phyloP scores from a whole-genome alignment of 352 stramenopile genomes.

The Bremia lactucae region DNA sequence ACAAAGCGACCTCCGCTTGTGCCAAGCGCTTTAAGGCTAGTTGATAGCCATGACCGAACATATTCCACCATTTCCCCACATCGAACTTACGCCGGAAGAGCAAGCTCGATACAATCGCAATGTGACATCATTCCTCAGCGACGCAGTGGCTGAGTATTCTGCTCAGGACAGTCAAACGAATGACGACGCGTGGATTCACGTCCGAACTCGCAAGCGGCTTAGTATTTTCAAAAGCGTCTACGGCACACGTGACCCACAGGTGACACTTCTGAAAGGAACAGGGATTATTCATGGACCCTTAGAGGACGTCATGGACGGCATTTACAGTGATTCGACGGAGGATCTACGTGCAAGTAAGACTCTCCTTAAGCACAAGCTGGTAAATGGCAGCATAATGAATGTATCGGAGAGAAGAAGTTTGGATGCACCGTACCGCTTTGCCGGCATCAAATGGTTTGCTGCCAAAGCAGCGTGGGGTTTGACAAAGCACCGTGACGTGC shows the following conservation, averaged over 20 bases:
- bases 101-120: constrained; percentile 26
- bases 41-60: constrained; percentile 17
- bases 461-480: constrained; percentile 29
- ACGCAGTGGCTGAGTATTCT: constrained; percentile 30
- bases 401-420: constrained; percentile 20
- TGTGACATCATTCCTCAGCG: constrained; percentile 27
- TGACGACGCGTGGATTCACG: constrained; percentile 31
- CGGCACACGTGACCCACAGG: constrained; percentile 25
- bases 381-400: constrained; percentile 36
- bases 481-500: constrained; percentile 28
- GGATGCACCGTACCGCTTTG: constrained; percentile 30
- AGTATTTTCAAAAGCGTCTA: constrained; percentile 41
- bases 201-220: constrained; percentile 25
- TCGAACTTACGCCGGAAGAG: constrained; percentile 27
- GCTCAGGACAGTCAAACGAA: constrained; percentile 21
- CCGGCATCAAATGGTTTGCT: constrained; percentile 39
- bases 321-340: constrained; percentile 38
- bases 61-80: constrained; percentile 24
- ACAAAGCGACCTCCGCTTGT: background rate
- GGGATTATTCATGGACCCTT: constrained; percentile 25
- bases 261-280: constrained; percentile 32
- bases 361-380: constrained; percentile 31
- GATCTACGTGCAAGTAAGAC: constrained; percentile 31
- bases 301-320: constrained; percentile 34
- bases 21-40: background rate